These are phyloP conservation scores for Dunaliella primolecta DNA, from an alignment of 139 green algal genomes.

Conservation along the genomic window DNA sequence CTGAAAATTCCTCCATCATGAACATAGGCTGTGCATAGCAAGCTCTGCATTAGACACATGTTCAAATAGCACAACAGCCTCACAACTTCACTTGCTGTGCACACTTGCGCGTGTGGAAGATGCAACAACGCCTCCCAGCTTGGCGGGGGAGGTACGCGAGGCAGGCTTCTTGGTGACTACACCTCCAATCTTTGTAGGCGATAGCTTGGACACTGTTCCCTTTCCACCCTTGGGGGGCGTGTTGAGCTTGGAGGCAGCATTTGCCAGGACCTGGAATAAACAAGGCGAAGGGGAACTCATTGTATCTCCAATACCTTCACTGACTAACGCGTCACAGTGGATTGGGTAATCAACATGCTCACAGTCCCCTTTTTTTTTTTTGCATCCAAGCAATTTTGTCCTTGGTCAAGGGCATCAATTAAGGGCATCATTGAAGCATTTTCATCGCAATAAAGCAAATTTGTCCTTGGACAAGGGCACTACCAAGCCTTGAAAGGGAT, in stretches of 20 bases:
- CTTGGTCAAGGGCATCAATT: too few species aligned
- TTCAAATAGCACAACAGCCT: background rate
- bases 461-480: too few species aligned
- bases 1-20: background rate
- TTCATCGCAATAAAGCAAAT: too few species aligned
- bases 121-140: too few species aligned
- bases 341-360: too few species aligned
- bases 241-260: background rate
- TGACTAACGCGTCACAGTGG: too few species aligned
- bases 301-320: background rate
- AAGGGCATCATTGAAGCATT: too few species aligned
- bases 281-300: background rate
- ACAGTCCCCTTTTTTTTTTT: too few species aligned
- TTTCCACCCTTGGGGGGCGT: too few species aligned
- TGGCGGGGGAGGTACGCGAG: background rate
- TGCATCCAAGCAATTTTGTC: too few species aligned
- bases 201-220: too few species aligned
- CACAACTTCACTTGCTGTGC: background rate
- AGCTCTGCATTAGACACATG: background rate
- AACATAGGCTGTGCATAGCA: background rate
- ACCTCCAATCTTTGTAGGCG: background rate
- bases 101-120: background rate
- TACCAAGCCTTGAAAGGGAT: too few species aligned
- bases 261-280: background rate
- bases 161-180: background rate